Base-by-base conservation (phyloP, 371 early-diverging fungal genomes). In the Lichtheimia ramosa region DNA sequence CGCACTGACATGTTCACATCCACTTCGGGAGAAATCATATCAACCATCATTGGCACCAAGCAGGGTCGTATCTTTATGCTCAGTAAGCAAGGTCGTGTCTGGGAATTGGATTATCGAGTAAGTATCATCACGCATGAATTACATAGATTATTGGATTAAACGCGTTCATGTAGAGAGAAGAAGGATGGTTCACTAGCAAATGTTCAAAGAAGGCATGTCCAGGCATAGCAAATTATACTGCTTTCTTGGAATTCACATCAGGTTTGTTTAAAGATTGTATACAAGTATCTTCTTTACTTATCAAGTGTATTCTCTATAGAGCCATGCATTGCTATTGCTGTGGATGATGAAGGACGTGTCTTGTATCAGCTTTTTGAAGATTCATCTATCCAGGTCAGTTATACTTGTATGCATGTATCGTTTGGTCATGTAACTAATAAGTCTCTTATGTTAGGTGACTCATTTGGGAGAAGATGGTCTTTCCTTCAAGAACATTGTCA, bases 11-110 rank as follows among this genome's bases (percentile, higher is more conserved):
- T 95, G 62, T 71, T 79, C 34, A 85, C 92, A 18, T 71, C 90
- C 0, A 77, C 94, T 3, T 91, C 93, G 51, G 88, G 88, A 49
- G 86, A 93, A 14, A 79, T 79, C 6, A 92, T 97, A 82, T 79
- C 70, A 43, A 70, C 82, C 40, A 92, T 97, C 52, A 73, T 82
- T 15, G 93, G 93, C 5, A 90, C 94, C 3, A 66, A 64, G 4
- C 72, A 81, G 5, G 97, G 96, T 1, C 82, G 97, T 15, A 85
- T 97, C 25, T 95, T 96, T 48, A 89, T 94, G 91, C 71, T 89
- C 21, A 95, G 96, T 42, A 84, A 82, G 58, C 90, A 94, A 63
- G 94, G 94, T 16, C 83, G 89, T 60, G 71, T 97, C 5, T 95
- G 92, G 83, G 97, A 97, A 74, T 73, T 97, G 20, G 79, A 78